These are phyloP conservation scores for Hyphopichia wangnamkhiaoensis DNA, from an alignment of 1,139 yeast species.

Conservation along the genomic window DNA sequence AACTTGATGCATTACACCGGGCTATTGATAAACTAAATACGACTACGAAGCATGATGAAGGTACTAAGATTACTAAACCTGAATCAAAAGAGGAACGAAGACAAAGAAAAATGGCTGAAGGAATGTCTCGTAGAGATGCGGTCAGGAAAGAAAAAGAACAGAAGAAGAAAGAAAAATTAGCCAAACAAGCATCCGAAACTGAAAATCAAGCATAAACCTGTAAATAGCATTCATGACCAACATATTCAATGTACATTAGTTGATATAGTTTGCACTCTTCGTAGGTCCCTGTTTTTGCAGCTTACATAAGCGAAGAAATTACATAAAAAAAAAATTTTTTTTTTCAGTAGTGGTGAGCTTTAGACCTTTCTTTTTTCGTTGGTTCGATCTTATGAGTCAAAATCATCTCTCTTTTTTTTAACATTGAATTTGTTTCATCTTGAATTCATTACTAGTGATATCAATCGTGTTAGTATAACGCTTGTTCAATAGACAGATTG, in stretches of 20 bases:
- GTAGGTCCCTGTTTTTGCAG: too few species aligned
- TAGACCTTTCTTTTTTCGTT: too few species aligned
- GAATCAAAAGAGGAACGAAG: slow-evolving; percentile 57
- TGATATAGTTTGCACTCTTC: neutral
- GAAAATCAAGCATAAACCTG: slow-evolving; percentile 2
- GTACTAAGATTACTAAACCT: slow-evolving; percentile 1
- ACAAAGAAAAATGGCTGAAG: slow-evolving; percentile 59
- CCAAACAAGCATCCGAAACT: slow-evolving; percentile 4
- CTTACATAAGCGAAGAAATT: neutral
- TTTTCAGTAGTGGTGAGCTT: neutral
- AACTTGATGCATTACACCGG: slow-evolving; percentile 48
- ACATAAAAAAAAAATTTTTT: neutral
- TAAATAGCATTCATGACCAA: neutral
- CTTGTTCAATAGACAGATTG: too few species aligned
- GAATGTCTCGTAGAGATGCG: slow-evolving; percentile 50
- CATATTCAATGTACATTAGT: neutral
- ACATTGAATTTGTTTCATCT: too few species aligned
- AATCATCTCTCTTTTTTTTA: neutral
- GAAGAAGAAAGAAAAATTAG: slow-evolving; percentile 13
- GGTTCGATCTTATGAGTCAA: neutral
- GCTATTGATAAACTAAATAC: slow-evolving; percentile 37
- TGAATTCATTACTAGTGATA: too few species aligned
- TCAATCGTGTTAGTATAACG: too few species aligned
- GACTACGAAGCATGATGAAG: neutral
- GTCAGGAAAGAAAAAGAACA: slow-evolving; percentile 25